Evolutionary conservation across 2,329 filamentous ascomycete genomes (phyloP), one percentile per base, ranked within the genome.

Genomic region (Fusarium metavorans): DNA sequence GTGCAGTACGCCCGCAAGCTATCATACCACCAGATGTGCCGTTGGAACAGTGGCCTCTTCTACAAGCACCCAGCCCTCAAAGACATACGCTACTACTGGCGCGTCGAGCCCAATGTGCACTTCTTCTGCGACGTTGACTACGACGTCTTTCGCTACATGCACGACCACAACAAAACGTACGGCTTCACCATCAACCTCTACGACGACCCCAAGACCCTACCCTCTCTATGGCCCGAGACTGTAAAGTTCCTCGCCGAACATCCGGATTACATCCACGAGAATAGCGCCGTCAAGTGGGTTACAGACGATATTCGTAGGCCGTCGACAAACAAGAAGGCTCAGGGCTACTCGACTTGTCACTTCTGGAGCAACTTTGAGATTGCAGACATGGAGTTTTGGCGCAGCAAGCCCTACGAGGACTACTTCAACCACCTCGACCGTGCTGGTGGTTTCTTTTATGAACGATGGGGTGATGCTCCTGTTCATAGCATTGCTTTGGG

Each of bases 351-450:
- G 37, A 98, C 97, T 3, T 99, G 97, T 83, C 97, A 99, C 84
- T 99, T 99, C 87, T 99, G 97, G 97, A 97, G 93, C 79, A 99
- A 99, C 84, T 99, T 99, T 79, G 97, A 99, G 84, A 96, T 99
- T 78, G 96, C 90, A 56, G 95, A 98, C 83, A 90, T 99, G 89
- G 90, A 90, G 73, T 98, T 99, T 84, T 99, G 95, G 94, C 88
- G 97, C 58, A 94, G 95, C 80, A 91, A 95, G 82, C 89, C 91
- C 54, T 99, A 99, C 81, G 94, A 97, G 81, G 95, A 97, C 73
- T 99, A 98, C 84, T 99, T 99, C 82, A 92, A 97, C 80, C 95
- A 98, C 83, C 89, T 99, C 37, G 97, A 99, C 94, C 95, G 94
- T 23, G 94, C 95, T 0, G 97, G 97, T 41, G 97, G 97, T 27